Percentiles rank a stretch among this genome's conserved stretches.
Evolutionary conservation across 768 basidiomycete species (phyloP).

Genomic region (Suillus tomentosus): DNA sequence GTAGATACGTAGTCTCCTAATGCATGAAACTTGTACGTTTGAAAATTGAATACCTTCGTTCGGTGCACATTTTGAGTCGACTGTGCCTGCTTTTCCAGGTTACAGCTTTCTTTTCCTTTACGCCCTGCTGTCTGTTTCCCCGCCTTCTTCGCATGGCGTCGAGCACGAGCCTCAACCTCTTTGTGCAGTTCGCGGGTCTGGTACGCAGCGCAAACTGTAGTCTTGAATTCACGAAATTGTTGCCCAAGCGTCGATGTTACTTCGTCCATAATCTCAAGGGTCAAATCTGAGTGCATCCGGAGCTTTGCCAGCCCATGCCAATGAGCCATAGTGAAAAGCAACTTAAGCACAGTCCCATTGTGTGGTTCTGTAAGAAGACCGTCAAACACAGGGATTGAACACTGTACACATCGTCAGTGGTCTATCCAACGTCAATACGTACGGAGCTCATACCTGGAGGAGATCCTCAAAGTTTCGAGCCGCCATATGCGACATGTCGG

Average conservation of each 20-base stretch:
- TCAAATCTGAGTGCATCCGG: neutral
- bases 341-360: slow-evolving; percentile 5
- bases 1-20: slow-evolving; percentile 22
- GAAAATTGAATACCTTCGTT: slow-evolving; percentile 15
- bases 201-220: neutral
- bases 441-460: slow-evolving; percentile 22
- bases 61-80: neutral
- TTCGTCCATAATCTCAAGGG: neutral
- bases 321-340: slow-evolving; percentile 13
- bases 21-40: slow-evolving; percentile 28
- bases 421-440: neutral
- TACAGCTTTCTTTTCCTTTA: too few species aligned
- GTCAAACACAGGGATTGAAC: slow-evolving; percentile 34
- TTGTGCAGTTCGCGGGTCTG: neutral
- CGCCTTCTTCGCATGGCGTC: neutral
- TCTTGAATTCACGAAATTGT: neutral
- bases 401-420: slow-evolving; percentile 17
- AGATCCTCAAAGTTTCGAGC: slow-evolving; percentile 40
- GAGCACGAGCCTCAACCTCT: neutral
- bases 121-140: neutral
- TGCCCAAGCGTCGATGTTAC: neutral
- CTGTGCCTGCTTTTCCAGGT: too few species aligned
- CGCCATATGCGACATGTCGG: slow-evolving; percentile 36
- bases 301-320: slow-evolving; percentile 18
- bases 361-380: slow-evolving; percentile 21